These are phyloP conservation scores for Musa troglodytarum DNA, from an alignment of 176 grass and related monocot genomes.

Conservation along the genomic window DNA sequence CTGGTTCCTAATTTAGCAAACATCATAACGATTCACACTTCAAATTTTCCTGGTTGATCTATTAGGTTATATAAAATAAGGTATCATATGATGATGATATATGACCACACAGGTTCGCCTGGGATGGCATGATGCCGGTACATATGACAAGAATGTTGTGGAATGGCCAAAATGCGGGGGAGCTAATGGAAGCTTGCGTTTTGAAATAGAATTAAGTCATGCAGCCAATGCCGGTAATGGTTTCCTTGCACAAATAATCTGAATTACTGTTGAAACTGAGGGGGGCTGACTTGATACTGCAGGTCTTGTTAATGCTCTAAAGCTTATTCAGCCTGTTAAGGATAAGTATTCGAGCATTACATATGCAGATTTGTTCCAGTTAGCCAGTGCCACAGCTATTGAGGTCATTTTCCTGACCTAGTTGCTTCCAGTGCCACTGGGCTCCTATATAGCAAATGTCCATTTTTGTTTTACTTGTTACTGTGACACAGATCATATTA, in stretches of 20 bases:
- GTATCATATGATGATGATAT: neutral
- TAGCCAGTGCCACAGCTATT: slow-evolving; percentile 88
- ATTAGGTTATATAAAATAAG: slow-evolving; percentile 12
- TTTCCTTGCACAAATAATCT: neutral
- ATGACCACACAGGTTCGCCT: slow-evolving; percentile 50
- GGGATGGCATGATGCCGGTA: slow-evolving; percentile 96
- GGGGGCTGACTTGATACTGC: neutral
- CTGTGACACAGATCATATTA: neutral
- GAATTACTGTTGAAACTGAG: slow-evolving; percentile 4
- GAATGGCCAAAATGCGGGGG: slow-evolving; percentile 84
- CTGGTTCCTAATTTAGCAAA: neutral
- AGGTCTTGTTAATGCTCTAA: slow-evolving; percentile 9
- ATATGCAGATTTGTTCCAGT: slow-evolving; percentile 85
- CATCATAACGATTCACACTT: neutral
- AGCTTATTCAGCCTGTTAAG: slow-evolving; percentile 22
- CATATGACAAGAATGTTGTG: slow-evolving; percentile 83
- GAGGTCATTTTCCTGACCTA: slow-evolving; percentile 36
- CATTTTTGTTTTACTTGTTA: neutral
- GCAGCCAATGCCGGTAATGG: slow-evolving; percentile 89
- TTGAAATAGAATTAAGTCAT: slow-evolving; percentile 87
- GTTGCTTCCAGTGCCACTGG: neutral
- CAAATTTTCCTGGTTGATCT: neutral
- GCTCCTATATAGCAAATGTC: neutral
- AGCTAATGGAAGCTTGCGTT: slow-evolving; percentile 91
- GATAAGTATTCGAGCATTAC: slow-evolving; percentile 52